Evolutionary conservation across 2,329 filamentous ascomycete genomes (phyloP), one percentile per base, ranked within the genome.

Genomic region (Botrytis hyacinthi): DNA sequence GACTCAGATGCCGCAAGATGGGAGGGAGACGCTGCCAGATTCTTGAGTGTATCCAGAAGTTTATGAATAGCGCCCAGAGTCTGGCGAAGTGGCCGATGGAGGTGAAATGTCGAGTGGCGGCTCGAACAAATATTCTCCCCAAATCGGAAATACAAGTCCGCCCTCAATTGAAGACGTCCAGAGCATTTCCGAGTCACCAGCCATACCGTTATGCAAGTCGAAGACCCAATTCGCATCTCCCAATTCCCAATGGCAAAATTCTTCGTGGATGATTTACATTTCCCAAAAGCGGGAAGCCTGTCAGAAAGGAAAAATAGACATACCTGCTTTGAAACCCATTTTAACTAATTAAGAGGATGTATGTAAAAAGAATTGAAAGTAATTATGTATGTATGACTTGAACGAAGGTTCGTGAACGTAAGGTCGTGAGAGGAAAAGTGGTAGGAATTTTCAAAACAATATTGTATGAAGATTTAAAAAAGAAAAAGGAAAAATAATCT

Each of bases 301-400:
- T 40, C 37, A 51, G 20, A 61, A 60, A 71, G 63, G 70, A 61
- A 71, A 74, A 51, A 62, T 51, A 37, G 70, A 82, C 83, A 46
- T 82, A 84, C 83, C 83, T 71, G 80, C 77, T 74, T 81, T 80
- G 82, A 82, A 83, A 78, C 75, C 75, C 83, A 84, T 84, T 71
- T 80, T 83, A 81, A 76, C 74, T 77, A 76, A 78, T 80, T 78
- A 78, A 76, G 76, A 68, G 37, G 54, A 69, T 57, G 59, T 66
- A 65, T 48, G 29, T 40, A 14, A 37, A 32, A 65, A 32, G 18
- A 42, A 71, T 18, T 40, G 37, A 40, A 65, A 61, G 70, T 18
- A 26, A 68, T 68, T 72, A 60, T 57, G 12, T 72, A 60, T 57
- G n/a, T 51, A 48, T 62, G 42, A 29, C 12, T 62, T 71, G 22